Evolutionary conservation across 2,329 filamentous ascomycete species (phyloP).

Genomic region (Diaporthe caulivora): DNA sequence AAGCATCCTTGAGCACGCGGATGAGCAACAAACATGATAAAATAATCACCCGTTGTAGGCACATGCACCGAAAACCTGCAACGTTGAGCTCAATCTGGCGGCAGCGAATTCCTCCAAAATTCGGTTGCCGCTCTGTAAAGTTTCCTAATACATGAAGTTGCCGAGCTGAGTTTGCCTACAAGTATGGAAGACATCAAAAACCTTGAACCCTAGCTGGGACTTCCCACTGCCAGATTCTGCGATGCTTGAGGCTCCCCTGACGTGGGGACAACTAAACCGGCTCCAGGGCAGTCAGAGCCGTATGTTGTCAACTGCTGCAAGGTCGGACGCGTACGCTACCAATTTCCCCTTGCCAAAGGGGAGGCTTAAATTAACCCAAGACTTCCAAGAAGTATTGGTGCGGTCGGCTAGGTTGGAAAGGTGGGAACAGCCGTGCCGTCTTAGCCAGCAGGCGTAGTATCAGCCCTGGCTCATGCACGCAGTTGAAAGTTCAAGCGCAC

Average conservation of each 20-base stretch:
- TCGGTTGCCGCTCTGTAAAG: not conserved
- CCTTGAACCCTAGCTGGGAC: not conserved
- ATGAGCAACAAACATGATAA: not conserved
- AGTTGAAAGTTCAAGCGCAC: not conserved
- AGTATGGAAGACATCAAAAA: not conserved
- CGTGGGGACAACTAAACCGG: not conserved
- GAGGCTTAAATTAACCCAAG: not conserved
- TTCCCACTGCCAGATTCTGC: not conserved
- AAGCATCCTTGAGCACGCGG: not conserved
- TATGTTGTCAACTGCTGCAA: not conserved
- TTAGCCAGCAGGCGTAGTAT: not conserved
- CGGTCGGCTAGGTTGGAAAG: not conserved
- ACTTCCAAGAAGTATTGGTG: conserved; percentile 6
- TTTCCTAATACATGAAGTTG: too few species aligned
- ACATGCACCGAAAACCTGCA: not conserved
- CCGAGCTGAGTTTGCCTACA: not conserved
- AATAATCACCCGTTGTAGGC: not conserved
- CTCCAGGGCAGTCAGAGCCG: too few species aligned
- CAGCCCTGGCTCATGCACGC: not conserved
- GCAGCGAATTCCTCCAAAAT: not conserved
- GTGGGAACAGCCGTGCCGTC: not conserved
- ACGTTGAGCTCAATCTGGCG: not conserved
- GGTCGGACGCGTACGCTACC: not conserved
- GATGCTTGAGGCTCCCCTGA: not conserved
- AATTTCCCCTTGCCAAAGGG: not conserved